Conservation (phyloP, 1,284 basidiomycete species). For the Prillingera fragicola region DNA sequence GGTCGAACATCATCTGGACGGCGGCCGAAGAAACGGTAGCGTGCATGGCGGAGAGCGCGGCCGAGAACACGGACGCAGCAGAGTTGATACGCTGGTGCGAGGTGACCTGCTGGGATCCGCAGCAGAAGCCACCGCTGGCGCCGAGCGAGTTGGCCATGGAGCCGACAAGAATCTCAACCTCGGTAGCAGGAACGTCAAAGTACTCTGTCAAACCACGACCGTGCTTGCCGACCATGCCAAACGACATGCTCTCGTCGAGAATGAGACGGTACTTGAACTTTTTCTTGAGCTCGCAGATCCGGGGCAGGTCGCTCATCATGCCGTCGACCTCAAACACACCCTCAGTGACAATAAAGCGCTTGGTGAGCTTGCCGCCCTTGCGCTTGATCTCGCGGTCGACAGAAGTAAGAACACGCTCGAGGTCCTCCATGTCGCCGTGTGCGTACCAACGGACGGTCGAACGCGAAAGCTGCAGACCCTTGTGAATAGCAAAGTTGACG, state of each 20-base stretch:
- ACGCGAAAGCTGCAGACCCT: constrained; percentile 93
- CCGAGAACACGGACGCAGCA: constrained; percentile 92
- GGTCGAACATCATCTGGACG: constrained; percentile 67
- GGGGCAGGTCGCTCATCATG: constrained; percentile 81
- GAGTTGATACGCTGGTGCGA: constrained; percentile 98
- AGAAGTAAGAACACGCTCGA: constrained; percentile 77
- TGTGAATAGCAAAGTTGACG: constrained; percentile 92
- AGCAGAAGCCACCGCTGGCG: constrained; percentile 90
- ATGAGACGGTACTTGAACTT: constrained; percentile 96
- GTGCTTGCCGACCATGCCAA: constrained; percentile 85
- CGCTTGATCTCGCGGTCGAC: constrained; percentile 85
- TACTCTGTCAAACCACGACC: constrained; percentile 92
- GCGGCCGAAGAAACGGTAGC: constrained; percentile 80
- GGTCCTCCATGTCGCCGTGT: constrained; percentile 85
- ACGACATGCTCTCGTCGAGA: constrained; percentile 88
- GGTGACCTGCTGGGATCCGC: constrained; percentile 75
- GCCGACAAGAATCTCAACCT: constrained; percentile 59
- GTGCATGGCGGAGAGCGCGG: constrained; percentile 84
- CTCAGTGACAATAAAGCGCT: constrained; percentile 94
- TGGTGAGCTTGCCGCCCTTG: constrained; percentile 71
- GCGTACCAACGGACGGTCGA: constrained; percentile 93
- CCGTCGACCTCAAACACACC: constrained; percentile 96
- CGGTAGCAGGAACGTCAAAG: constrained; percentile 69
- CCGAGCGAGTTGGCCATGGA: constrained; percentile 81
- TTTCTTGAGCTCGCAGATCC: constrained; percentile 77